Conservation (phyloP, 371 early-diverging fungal genomes). For the Haplosporangium sp. region DNA sequence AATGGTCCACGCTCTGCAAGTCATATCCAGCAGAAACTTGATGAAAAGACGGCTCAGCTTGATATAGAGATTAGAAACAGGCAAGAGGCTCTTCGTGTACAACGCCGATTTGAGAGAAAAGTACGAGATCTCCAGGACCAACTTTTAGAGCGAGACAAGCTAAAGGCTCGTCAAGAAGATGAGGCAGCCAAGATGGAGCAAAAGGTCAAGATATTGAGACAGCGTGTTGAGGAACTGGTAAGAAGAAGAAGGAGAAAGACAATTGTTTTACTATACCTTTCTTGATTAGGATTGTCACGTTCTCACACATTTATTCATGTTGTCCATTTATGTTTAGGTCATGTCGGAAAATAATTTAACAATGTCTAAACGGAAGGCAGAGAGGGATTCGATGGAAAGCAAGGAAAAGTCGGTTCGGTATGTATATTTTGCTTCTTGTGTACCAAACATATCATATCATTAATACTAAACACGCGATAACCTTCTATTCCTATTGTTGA, state of each 20-base stretch:
- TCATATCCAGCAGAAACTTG: conserved; percentile 72
- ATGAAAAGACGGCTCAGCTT: conserved; percentile 73
- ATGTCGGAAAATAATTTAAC: conserved; percentile 75
- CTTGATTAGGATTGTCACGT: neutral
- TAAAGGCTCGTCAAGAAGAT: conserved; percentile 73
- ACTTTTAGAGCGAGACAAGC: conserved; percentile 79
- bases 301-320: neutral
- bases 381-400: conserved; percentile 76
- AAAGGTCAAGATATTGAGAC: conserved; percentile 74
- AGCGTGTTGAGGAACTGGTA: conserved; percentile 80
- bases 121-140: conserved; percentile 89
- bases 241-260: neutral
- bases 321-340: conserved; percentile 56
- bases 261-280: neutral
- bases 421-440: neutral
- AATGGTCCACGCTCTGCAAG: conserved; percentile 63
- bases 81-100: conserved; percentile 64
- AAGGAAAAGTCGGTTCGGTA: conserved; percentile 62
- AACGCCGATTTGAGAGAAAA: conserved; percentile 79
- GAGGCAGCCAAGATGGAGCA: conserved; percentile 77
- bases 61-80: conserved; percentile 75
- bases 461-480: conserved; percentile 2
- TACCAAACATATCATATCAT: too few relatives aligned
- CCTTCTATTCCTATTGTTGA: neutral
- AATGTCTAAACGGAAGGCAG: conserved; percentile 79